A percentile compares a stretch with the other conserved stretches of the same genome.
These are phyloP conservation scores for Centrapalus pauciflorus DNA, from an alignment of 129 eudicot species.

Conservation along the genomic window DNA sequence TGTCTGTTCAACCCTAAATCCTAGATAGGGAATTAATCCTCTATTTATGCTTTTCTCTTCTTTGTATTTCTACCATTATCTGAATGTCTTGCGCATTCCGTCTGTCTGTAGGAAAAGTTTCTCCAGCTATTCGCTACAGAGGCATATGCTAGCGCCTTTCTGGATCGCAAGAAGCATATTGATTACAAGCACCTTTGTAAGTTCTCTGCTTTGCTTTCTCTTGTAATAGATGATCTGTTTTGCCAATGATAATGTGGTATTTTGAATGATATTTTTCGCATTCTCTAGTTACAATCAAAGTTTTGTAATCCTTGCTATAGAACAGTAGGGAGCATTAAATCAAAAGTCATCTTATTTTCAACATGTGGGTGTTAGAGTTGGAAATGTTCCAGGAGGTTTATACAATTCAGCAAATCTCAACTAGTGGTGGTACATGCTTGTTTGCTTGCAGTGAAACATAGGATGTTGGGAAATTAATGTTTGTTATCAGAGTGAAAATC, in stretches of 20 bases:
- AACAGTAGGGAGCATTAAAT: too few relatives aligned
- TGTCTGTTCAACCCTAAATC: background rate
- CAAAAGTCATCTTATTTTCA: background rate
- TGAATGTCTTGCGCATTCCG: background rate
- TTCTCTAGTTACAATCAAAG: background rate
- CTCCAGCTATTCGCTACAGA: constrained; percentile 63
- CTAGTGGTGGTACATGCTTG: background rate
- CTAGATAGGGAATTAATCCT: background rate
- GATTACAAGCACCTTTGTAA: constrained; percentile 71
- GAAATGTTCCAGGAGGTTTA: background rate
- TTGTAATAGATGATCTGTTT: background rate
- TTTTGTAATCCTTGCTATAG: background rate
- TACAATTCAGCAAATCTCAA: background rate
- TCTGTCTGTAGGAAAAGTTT: constrained; percentile 71
- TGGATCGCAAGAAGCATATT: constrained; percentile 47
- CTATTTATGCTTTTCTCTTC: background rate
- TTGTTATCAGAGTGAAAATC: background rate
- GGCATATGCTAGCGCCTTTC: constrained; percentile 61
- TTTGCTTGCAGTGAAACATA: background rate
- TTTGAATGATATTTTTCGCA: background rate
- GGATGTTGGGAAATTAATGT: background rate
- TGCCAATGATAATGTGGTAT: background rate
- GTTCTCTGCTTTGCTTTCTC: constrained; percentile 14
- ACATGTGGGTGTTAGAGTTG: constrained; percentile 4
- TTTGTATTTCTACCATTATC: background rate